Conservation (phyloP, 1,139 yeast genomes). For the Pichia sp. region DNA sequence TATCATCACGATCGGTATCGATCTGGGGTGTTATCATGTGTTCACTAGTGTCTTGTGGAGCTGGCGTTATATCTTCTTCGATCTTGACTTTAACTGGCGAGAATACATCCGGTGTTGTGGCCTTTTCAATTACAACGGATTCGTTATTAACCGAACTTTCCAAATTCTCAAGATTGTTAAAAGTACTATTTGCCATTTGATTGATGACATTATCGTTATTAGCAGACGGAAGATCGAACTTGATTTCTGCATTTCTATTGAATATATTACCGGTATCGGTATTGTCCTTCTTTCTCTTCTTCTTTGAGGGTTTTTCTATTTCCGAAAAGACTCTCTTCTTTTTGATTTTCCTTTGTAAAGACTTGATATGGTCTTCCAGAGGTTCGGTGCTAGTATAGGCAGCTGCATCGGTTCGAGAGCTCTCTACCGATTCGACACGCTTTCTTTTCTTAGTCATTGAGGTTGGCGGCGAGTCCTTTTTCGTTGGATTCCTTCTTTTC, state of each 20-base stretch:
- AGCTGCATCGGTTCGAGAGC: no score
- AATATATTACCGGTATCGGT: slow-evolving; percentile 1
- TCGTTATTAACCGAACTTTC: not conserved
- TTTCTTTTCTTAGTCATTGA: slow-evolving; percentile 12
- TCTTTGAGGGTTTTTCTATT: slow-evolving; percentile 12
- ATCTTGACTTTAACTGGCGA: not conserved
- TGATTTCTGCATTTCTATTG: slow-evolving; percentile 9
- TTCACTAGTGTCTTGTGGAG: no score
- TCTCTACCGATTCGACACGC: slow-evolving; percentile 16
- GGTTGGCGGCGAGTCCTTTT: not conserved
- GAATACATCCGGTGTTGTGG: not conserved
- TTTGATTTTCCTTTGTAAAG: slow-evolving; percentile 22
- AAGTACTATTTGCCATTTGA: slow-evolving; percentile 12
- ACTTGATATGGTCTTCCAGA: slow-evolving; percentile 15
- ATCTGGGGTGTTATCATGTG: no score
- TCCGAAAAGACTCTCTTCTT: slow-evolving; percentile 24
- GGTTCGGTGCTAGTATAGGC: no score
- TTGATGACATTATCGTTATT: not conserved
- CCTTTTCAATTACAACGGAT: no score
- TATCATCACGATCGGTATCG: no score
- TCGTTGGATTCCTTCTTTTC: not conserved
- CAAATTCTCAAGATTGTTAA: not conserved
- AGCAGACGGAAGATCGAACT: slow-evolving; percentile 1
- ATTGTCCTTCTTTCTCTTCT: not conserved
- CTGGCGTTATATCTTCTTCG: not conserved